phyloP scores from a whole-genome alignment of 768 basidiomycete species.

The Termitomyces sp. region DNA sequence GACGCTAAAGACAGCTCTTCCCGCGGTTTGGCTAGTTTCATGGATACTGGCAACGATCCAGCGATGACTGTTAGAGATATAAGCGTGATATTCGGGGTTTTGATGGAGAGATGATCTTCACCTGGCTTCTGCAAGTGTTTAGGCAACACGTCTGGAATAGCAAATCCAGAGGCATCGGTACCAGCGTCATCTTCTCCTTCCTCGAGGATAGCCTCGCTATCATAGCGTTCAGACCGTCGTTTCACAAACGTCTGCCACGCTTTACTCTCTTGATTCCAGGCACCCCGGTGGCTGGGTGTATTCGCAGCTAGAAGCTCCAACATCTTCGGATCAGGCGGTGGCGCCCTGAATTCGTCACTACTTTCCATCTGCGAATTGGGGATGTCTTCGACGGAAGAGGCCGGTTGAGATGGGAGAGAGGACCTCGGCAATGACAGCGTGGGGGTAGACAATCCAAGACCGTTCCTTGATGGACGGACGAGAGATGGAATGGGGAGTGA shows the following conservation, averaged over 20 bases:
- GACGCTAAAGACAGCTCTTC: constrained; percentile 48
- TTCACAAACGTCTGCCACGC: constrained; percentile 63
- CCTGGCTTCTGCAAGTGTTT: constrained; percentile 4
- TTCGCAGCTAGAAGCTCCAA: constrained; percentile 62
- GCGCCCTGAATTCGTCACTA: neutral
- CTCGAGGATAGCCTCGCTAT: constrained; percentile 19
- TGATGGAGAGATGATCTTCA: neutral
- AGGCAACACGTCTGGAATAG: constrained; percentile 7
- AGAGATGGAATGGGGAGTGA: constrained; percentile 69
- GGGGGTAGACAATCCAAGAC: constrained; percentile 32
- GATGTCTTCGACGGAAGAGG: neutral
- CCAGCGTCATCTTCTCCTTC: constrained; percentile 25
- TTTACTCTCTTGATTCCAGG: constrained; percentile 59
- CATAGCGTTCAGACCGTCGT: constrained; percentile 21
- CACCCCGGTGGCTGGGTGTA: constrained; percentile 66
- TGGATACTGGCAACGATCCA: constrained; percentile 61
- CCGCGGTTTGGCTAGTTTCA: constrained; percentile 33
- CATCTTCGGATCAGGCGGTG: constrained; percentile 43
- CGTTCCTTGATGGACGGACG: constrained; percentile 40
- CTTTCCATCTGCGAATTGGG: constrained; percentile 8
- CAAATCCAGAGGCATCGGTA: constrained; percentile 11
- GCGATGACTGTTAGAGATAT: constrained; percentile 1
- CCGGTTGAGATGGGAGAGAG: constrained; percentile 7
- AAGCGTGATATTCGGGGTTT: neutral
- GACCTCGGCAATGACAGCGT: constrained; percentile 26